These are phyloP conservation scores for Candida easanensis DNA, from an alignment of 805 yeast genomes.

Conservation along the genomic window DNA sequence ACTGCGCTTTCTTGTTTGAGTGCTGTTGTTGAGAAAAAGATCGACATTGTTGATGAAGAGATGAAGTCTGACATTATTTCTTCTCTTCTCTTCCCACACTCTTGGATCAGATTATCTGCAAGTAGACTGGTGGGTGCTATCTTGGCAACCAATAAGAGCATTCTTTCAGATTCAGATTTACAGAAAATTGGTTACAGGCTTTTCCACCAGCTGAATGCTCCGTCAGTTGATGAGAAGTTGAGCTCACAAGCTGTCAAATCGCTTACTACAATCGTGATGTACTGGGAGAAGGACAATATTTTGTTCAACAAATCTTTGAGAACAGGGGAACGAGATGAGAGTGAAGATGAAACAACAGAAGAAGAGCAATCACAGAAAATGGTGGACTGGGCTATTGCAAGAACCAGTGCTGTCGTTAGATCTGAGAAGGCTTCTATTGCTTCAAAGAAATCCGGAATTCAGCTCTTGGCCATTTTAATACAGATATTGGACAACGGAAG, in stretches of 20 bases:
- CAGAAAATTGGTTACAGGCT: conserved; percentile 66
- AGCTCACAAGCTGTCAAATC: conserved; percentile 66
- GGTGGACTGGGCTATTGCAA: conserved; percentile 59
- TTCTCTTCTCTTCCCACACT: conserved; percentile 76
- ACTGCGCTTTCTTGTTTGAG: conserved; percentile 54
- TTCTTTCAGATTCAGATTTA: conserved; percentile 45
- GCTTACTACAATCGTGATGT: conserved; percentile 54
- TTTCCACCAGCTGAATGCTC: conserved; percentile 81
- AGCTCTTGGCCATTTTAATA: conserved; percentile 61
- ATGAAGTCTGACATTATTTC: conserved; percentile 43
- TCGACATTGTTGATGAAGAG: conserved; percentile 27
- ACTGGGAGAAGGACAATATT: conserved; percentile 51
- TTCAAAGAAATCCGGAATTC: conserved; percentile 66
- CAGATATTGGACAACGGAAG: conserved; percentile 46
- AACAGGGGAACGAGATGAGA: conserved; percentile 17
- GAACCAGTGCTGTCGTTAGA: conserved; percentile 61
- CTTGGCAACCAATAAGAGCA: conserved; percentile 36
- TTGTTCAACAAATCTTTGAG: conserved; percentile 29
- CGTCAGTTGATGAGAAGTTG: conserved; percentile 59
- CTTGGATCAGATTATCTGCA: conserved; percentile 81
- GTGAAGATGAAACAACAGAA: conserved; percentile 22
- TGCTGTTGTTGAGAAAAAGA: conserved; percentile 36
- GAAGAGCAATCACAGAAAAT: conserved; percentile 34
- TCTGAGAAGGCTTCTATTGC: conserved; percentile 58
- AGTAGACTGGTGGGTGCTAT: conserved; percentile 56